Percentiles rank a stretch among this genome's conserved stretches.
phyloP scores from a whole-genome alignment of 1,284 basidiomycete genomes.

The Vanrija humicola region DNA sequence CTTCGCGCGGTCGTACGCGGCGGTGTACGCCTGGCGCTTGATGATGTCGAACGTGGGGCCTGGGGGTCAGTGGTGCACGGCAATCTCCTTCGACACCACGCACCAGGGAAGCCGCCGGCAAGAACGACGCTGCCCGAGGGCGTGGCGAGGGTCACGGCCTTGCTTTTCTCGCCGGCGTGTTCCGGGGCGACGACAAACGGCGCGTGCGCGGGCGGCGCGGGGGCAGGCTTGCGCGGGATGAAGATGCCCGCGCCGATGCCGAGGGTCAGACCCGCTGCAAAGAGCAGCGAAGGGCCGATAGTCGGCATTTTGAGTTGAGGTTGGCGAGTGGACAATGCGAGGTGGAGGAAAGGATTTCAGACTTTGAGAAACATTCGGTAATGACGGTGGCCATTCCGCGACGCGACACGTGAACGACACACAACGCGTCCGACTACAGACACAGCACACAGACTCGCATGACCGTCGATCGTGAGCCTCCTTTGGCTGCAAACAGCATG shows the following conservation, averaged over 20 bases:
- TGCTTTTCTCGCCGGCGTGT: constrained; percentile 13
- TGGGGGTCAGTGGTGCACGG: constrained; percentile 35
- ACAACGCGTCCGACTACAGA: no score
- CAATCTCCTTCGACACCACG: constrained; percentile 36
- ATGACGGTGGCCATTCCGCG: no score
- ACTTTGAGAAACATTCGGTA: no score
- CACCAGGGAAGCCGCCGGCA: constrained; percentile 42
- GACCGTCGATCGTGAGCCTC: no score
- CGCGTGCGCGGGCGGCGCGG: constrained; percentile 1
- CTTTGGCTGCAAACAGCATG: no score
- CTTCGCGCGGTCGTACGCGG: constrained; percentile 84
- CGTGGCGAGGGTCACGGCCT: constrained; percentile 21
- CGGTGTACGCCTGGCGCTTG: constrained; percentile 74
- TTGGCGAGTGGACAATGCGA: background rate
- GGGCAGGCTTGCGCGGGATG: constrained; percentile 22
- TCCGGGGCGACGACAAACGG: constrained; percentile 26
- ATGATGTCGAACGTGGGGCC: constrained; percentile 81
- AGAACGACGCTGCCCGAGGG: constrained; percentile 33
- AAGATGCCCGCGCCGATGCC: constrained; percentile 42
- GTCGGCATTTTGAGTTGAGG: constrained; percentile 31
- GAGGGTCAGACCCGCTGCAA: constrained; percentile 45
- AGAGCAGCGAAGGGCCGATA: constrained; percentile 45
- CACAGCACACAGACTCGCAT: no score
- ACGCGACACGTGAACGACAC: no score
- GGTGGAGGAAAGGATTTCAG: background rate